Evolutionary conservation across 164 flowering plant genomes (phyloP).

Genomic region (Piper longum): DNA sequence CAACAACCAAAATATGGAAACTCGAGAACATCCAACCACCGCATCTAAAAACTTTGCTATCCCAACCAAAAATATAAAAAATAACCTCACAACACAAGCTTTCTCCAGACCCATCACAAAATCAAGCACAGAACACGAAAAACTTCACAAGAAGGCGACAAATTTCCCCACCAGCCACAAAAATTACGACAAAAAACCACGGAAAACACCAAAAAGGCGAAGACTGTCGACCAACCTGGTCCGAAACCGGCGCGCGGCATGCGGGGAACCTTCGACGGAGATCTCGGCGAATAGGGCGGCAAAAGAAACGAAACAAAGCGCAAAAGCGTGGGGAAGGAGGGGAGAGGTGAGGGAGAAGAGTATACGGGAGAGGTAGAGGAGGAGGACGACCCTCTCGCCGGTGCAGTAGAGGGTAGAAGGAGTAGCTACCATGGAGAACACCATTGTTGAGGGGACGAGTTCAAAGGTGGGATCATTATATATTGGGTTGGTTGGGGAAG

Average conservation of each 20-base stretch:
- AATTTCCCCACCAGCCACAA: neutral
- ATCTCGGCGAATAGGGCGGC: conserved; percentile 49
- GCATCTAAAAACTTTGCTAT: too few relatives aligned
- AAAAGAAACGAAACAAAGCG: conserved; percentile 41
- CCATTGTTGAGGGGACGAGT: neutral
- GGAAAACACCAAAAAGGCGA: neutral
- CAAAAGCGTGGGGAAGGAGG: conserved; percentile 32
- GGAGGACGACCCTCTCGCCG: conserved; percentile 77
- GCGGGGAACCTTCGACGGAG: conserved; percentile 25
- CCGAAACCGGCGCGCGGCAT: conserved; percentile 17
- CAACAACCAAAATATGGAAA: too few relatives aligned
- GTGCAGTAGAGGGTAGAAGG: conserved; percentile 15
- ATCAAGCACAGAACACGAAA: too few relatives aligned
- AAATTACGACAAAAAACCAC: neutral
- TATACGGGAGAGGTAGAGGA: conserved; percentile 32
- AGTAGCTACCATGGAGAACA: conserved; percentile 6
- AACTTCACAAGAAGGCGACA: too few relatives aligned
- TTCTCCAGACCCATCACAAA: too few relatives aligned
- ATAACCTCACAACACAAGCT: too few relatives aligned
- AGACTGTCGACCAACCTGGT: conserved; percentile 28
- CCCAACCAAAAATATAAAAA: too few relatives aligned
- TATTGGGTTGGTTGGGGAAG: neutral
- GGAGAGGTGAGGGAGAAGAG: conserved; percentile 33
- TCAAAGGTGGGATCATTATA: neutral
- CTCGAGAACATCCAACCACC: too few relatives aligned